Evolutionary conservation across 2,329 filamentous ascomycete species (phyloP).

Genomic region (Bisporella sp.): DNA sequence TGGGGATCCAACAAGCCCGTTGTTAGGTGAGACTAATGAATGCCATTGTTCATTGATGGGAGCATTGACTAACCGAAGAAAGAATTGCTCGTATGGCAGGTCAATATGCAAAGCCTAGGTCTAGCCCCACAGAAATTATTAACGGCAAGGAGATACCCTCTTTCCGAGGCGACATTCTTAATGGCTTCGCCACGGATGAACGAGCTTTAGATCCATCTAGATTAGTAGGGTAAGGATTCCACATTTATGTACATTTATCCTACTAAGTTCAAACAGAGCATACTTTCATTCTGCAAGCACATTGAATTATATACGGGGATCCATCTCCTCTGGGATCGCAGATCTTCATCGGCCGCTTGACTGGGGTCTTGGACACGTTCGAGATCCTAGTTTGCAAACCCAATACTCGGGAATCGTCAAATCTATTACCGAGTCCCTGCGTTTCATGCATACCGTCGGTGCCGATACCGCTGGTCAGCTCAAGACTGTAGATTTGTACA

Average conservation of each 20-base stretch:
- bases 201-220: conserved; percentile 75
- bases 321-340: conserved; percentile 80
- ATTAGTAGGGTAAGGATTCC: conserved; percentile 57
- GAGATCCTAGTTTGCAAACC: conserved; percentile 71
- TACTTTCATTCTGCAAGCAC: conserved; percentile 96
- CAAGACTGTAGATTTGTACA: conserved; percentile 90
- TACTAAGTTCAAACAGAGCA: conserved; percentile 43
- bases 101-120: conserved; percentile 94
- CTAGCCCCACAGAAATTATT: conserved; percentile 76
- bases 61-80: background rate
- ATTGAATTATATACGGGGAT: conserved; percentile 83
- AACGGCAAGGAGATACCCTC: conserved; percentile 77
- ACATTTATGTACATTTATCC: background rate
- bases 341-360: conserved; percentile 90
- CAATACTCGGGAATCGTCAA: conserved; percentile 82
- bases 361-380: conserved; percentile 90
- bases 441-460: conserved; percentile 91
- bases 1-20: conserved; percentile 79
- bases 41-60: background rate
- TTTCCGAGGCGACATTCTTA: conserved; percentile 93
- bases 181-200: conserved; percentile 73
- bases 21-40: conserved; percentile 41
- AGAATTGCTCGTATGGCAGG: conserved; percentile 92
- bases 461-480: conserved; percentile 79
- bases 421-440: conserved; percentile 82